Conservation (phyloP, 73 alveolate genomes). For the Paramecium pentaurelia region DNA sequence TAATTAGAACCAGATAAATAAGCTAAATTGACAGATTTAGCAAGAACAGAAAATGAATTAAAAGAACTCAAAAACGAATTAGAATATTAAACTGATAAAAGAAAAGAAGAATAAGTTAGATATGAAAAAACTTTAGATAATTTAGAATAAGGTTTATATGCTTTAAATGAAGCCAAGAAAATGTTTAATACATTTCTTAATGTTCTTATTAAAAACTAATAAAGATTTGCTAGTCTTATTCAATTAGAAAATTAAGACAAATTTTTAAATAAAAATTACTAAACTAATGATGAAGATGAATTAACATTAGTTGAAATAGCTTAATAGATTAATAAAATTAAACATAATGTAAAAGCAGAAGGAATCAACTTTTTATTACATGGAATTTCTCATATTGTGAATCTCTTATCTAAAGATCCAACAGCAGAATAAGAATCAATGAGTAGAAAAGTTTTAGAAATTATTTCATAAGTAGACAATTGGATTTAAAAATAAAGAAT, state of each 20-base stretch:
- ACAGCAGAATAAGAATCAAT: slow-evolving; percentile 17
- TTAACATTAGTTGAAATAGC: background rate
- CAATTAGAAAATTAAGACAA: background rate
- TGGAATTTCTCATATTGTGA: slow-evolving; percentile 25
- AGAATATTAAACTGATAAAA: slow-evolving; percentile 31
- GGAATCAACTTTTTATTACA: slow-evolving; percentile 14
- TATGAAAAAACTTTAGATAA: slow-evolving; percentile 36
- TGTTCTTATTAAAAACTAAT: slow-evolving; percentile 25
- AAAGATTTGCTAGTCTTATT: slow-evolving; percentile 31
- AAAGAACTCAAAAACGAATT: slow-evolving; percentile 34
- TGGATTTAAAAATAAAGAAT: slow-evolving; percentile 28
- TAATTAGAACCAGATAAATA: background rate
- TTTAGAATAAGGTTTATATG: slow-evolving; percentile 43
- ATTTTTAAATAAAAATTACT: background rate
- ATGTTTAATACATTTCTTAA: slow-evolving; percentile 20
- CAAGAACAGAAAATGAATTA: slow-evolving; percentile 11
- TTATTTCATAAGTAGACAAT: background rate
- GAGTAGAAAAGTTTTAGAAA: slow-evolving; percentile 42
- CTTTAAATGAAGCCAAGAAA: slow-evolving; percentile 9
- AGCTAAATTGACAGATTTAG: slow-evolving; percentile 19
- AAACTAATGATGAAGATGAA: background rate
- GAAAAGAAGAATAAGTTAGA: background rate
- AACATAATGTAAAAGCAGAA: slow-evolving; percentile 43
- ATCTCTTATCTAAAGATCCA: background rate
- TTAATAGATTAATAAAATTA: slow-evolving; percentile 3